Base-by-base conservation (phyloP, 2,329 filamentous ascomycete genomes). In the Colletotrichum sp. region DNA sequence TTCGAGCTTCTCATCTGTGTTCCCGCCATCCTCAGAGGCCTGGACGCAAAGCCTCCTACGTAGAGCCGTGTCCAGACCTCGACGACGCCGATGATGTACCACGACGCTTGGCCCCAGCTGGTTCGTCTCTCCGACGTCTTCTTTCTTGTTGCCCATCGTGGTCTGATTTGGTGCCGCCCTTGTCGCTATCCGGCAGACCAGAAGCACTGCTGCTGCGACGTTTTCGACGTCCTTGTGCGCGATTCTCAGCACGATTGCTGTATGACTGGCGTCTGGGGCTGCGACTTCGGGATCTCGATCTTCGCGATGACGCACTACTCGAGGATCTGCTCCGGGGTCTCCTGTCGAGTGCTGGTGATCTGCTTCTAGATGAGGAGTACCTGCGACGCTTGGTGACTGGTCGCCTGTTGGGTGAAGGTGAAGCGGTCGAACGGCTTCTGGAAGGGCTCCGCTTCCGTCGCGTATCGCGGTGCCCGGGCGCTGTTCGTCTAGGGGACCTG, bases 61-160 rank as follows among this genome's bases (percentile, higher is more conserved):
- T 76, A 13, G 36, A 30, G 13, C 34, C 26, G 36, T 57, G 30
- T 18, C 28, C 69, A 9, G 88, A 86, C 81, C 85, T 84, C 83
- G 88, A 88, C 81, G 89, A 89, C 82, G 86, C 86, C 78, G 89
- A 89, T 78, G 90, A 90, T 78, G 86, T 86, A 82, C 87, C 90
- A 79, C 86, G 86, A 82, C 88, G 88, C 78, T 86, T 87, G 34
- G 9, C 24, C 18, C 26, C 44, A 13, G 44, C 57, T 55, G 34
- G 26, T 9, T 21, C 67, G 24, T 60, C 34, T 34, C 9, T 12
- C 32, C 32, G 39, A 13, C 49, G 30, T 52, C 39, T 73, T 57
- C 69, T n/a, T 9, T 13, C 28, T 15, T 21, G 8, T 21, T 68
- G 32, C 26, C 63, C 44, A 13, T 63, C 36, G 9, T 26, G 30